These are phyloP conservation scores for Halenospora varia DNA, from an alignment of 495 filamentous ascomycete genomes.

Conservation along the genomic window DNA sequence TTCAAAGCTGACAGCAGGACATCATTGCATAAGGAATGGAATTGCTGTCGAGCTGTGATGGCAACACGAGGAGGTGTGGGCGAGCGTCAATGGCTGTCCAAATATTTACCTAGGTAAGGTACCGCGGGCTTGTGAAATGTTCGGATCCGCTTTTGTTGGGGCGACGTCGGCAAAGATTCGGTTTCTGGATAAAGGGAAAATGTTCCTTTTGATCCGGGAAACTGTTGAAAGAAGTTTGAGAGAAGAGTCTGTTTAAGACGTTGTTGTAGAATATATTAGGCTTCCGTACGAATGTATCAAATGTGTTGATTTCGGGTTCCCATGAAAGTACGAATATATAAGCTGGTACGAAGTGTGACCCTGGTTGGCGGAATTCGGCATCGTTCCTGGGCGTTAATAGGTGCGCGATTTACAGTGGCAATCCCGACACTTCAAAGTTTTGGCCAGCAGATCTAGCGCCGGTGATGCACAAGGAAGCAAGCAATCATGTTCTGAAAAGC, in stretches of 20 bases:
- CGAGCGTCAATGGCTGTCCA: constrained; percentile 10
- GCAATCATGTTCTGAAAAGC: not conserved
- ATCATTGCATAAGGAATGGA: constrained; percentile 4
- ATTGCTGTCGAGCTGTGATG: constrained; percentile 4
- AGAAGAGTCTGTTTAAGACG: too few relatives aligned
- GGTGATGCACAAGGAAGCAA: not conserved
- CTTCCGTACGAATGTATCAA: too few relatives aligned
- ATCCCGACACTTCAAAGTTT: not conserved
- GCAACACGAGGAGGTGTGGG: constrained; percentile 9
- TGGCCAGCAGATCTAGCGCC: not conserved
- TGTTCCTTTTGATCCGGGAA: not conserved
- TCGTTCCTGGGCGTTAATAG: not conserved
- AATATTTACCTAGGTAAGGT: constrained; percentile 10
- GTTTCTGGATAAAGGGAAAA: not conserved
- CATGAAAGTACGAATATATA: not conserved
- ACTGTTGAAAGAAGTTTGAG: too few relatives aligned
- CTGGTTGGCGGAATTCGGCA: not conserved
- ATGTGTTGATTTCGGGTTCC: not conserved
- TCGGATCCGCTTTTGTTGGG: not conserved
- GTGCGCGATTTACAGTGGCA: not conserved
- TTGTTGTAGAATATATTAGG: too few relatives aligned
- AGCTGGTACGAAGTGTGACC: not conserved
- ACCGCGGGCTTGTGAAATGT: not conserved
- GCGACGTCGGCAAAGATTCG: not conserved
- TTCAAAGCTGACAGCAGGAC: constrained; percentile 2